These are phyloP conservation scores for Voacanga thouarsii DNA, from an alignment of 257 asterid species.

Conservation along the genomic window DNA sequence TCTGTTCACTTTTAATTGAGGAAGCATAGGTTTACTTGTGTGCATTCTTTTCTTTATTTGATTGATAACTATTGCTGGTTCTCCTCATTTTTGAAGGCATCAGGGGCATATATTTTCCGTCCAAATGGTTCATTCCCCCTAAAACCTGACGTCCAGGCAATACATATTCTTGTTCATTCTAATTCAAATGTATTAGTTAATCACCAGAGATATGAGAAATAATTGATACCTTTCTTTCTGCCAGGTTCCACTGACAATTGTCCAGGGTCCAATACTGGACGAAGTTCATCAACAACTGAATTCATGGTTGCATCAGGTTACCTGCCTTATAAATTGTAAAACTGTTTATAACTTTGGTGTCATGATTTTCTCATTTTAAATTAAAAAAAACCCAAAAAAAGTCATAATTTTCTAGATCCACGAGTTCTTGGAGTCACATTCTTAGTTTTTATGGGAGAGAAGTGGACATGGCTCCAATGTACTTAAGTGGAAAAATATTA, in stretches of 20 bases:
- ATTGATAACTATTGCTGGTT: slow-evolving; percentile 7
- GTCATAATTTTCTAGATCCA: neutral
- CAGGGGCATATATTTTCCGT: slow-evolving; percentile 88
- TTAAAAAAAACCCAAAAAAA: neutral
- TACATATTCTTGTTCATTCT: slow-evolving; percentile 13
- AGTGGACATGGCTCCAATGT: neutral
- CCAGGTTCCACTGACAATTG: slow-evolving; percentile 52
- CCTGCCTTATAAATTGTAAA: neutral
- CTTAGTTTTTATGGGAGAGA: neutral
- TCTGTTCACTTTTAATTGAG: neutral
- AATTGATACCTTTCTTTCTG: slow-evolving; percentile 17
- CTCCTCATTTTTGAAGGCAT: slow-evolving; percentile 45
- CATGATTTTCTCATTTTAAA: slow-evolving; percentile 11
- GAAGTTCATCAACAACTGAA: slow-evolving; percentile 74
- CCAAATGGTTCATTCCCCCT: slow-evolving; percentile 67
- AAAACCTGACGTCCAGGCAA: slow-evolving; percentile 51
- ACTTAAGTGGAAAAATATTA: neutral
- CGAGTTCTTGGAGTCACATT: neutral
- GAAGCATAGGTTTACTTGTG: neutral
- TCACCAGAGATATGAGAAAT: neutral
- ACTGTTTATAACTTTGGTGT: slow-evolving; percentile 5
- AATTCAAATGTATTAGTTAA: neutral
- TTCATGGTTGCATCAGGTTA: slow-evolving; percentile 78
- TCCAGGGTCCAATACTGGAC: slow-evolving; percentile 68
- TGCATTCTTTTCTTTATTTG: slow-evolving; percentile 3